Evolutionary conservation across 306 rosid species (phyloP), one percentile per base, ranked within the genome.

Genomic region (Biancaea sappan): DNA sequence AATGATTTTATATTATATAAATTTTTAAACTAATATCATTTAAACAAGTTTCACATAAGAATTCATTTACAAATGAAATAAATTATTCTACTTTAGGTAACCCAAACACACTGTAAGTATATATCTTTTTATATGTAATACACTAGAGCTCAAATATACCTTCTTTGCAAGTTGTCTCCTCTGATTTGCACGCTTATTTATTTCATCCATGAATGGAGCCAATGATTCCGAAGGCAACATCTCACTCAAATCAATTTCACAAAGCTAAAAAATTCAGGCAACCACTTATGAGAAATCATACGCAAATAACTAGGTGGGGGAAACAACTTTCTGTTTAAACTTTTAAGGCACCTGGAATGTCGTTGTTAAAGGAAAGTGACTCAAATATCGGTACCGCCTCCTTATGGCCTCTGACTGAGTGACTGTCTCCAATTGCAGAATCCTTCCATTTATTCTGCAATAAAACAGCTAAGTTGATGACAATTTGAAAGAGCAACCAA

Each of bases 291-390:
- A 75, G 35, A 74, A 69, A 73, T 37, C 47, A 69, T 37, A 63
- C 19, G 22, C 57, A 73, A 76, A 80, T 54, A 37, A 19, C 34
- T 74, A 21, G 56, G 18, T 32, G 56, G 25, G 14, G 14, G 59
- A 19, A 47, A 14, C 24, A 18, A n/a, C 21, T 11, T n/a, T 19
- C 38, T 59, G 44, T 50, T 46, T 41, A 72, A 63, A n/a, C n/a
- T n/a, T n/a, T n/a, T n/a, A n/a, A 71, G 38, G 71, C 77, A 92
- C 98, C 97, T 94, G 95, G 79, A 94, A 86, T 25, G 84, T 69
- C 53, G 98, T 87, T 44, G 98, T 94, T 59, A 94, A 79, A 7
- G 98, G 91, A 85, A 94, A 91, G 83, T 94, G 97, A 83, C 98
- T 91, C 43, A 94, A 73, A 74, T 79, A 94, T 50, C 89, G 91